Conservation (phyloP, 495 filamentous ascomycete species). For the Aspergillus sparsus region DNA sequence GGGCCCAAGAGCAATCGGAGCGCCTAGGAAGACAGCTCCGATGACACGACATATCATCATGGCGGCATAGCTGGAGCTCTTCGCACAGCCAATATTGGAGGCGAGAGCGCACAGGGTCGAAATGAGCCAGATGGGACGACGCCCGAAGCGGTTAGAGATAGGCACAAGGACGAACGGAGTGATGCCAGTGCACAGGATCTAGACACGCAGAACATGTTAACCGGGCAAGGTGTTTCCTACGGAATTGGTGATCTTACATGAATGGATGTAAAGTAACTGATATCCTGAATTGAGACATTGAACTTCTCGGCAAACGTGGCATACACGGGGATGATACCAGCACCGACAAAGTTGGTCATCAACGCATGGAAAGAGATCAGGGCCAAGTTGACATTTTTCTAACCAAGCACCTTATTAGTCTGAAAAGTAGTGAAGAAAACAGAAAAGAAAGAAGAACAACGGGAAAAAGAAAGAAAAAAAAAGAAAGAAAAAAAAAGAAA, state of each 20-base stretch:
- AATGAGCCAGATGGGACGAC: slow-evolving; percentile 54
- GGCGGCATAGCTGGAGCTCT: slow-evolving; percentile 40
- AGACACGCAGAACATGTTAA: neutral
- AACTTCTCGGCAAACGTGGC: slow-evolving; percentile 9
- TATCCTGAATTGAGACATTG: slow-evolving; percentile 1
- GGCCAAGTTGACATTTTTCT: neutral
- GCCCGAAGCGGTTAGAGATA: slow-evolving; percentile 56
- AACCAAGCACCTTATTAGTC: neutral
- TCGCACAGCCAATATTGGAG: slow-evolving; percentile 50
- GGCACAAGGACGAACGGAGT: slow-evolving; percentile 45
- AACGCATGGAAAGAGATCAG: slow-evolving; percentile 5
- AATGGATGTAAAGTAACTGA: slow-evolving; percentile 9
- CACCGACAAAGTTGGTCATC: slow-evolving; percentile 8
- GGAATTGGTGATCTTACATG: neutral
- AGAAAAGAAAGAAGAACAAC: too few relatives aligned
- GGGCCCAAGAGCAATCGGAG: slow-evolving; percentile 39
- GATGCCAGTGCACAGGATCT: slow-evolving; percentile 36
- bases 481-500: too few relatives aligned
- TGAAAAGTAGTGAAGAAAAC: too few relatives aligned
- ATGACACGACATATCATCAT: slow-evolving; percentile 46
- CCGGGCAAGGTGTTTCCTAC: slow-evolving; percentile 11
- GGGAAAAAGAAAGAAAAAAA: too few relatives aligned
- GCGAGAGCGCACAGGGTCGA: slow-evolving; percentile 47
- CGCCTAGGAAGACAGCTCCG: slow-evolving; percentile 45
- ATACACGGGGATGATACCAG: slow-evolving; percentile 5